Base-by-base conservation (phyloP, 1,284 basidiomycete species). In the Taiwanofungus camphoratus region DNA sequence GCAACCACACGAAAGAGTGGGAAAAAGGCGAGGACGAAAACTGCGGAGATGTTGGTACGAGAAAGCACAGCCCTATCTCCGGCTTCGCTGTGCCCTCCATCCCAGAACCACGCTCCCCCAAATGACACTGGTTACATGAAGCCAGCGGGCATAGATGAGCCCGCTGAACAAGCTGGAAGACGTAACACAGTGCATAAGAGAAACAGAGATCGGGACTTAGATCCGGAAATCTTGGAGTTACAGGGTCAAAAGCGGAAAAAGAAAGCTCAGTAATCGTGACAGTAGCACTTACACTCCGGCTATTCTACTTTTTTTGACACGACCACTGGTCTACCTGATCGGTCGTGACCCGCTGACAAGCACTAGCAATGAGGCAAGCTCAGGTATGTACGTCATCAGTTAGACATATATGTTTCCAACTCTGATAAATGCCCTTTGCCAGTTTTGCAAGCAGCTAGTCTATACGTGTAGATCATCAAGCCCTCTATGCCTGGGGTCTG, bases 91-190 rank as follows among this genome's bases (percentile, higher is more conserved):
- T 21, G 37, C 4, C 23, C 35, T 70, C 73, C 29, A 73, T 70
- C n/a, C 55, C 60, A 39, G 72, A 73, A 59, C 45, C 74, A 40
- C 64, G 64, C 45, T 50, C 53, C 30, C 21, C 52, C 31, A 39
- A 21, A 22, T 41, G n/a, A 43, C 51, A 46, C 49, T 22, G 57
- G 54, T 5, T 79, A 79, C 55, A 50, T 77, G 45, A 79, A 77
- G 53, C 77, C 77, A 26, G 64, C 69, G 30, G 77, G 76, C 20
- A 69, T 81, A 16, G 77, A 79, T 48, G 72, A 67, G 22, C 76
- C 76, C 13, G 26, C 26, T 8, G 39, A 44, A n/a, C 30, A 34
- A 2, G 21, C 42, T 1, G 41, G 39, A 19, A 49, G 35, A 15
- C 23, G 47, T 18, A 5, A 30, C 8, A 36, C 36, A 2, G 26